Evolutionary conservation across 768 basidiomycete genomes (phyloP).

Genomic region (Amanita phalloides): DNA sequence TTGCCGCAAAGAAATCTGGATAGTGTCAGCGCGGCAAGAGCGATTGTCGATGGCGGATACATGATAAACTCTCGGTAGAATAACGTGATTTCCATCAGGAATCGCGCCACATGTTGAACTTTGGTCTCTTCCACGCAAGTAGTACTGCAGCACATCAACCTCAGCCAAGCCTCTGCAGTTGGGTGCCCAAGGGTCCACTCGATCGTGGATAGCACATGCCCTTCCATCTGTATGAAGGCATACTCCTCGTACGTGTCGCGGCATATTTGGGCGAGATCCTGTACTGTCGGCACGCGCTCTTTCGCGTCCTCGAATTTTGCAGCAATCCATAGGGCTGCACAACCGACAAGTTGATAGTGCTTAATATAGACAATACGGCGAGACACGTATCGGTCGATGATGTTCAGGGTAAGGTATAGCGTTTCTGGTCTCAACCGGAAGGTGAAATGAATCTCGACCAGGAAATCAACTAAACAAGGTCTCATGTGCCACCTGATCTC

Average conservation of each 20-base stretch:
- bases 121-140: conserved; percentile 73
- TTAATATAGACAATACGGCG: conserved; percentile 98
- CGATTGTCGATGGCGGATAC: conserved; percentile 77
- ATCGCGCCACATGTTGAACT: conserved; percentile 92
- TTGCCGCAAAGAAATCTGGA: conserved; percentile 84
- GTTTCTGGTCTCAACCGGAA: conserved; percentile 98
- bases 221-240: conserved; percentile 99
- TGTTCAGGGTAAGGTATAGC: conserved; percentile 95
- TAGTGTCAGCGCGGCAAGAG: conserved; percentile 80
- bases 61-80: conserved; percentile 95
- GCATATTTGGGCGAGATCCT: conserved; percentile 91
- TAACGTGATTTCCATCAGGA: conserved; percentile 98
- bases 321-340: conserved; percentile 97
- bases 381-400: conserved; percentile 98
- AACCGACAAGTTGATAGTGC: conserved; percentile 98
- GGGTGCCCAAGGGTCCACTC: conserved; percentile 96
- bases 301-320: conserved; percentile 99
- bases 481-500: conserved; percentile 99
- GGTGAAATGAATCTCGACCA: conserved; percentile 97
- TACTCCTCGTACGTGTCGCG: conserved; percentile 95
- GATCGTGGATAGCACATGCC: conserved; percentile 91
- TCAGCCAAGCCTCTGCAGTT: conserved; percentile 95
- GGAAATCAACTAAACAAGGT: conserved; percentile 94
- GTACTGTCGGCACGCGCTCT: conserved; percentile 92
- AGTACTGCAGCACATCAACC: conserved; percentile 68